phyloP scores from a whole-genome alignment of 139 green algal species.

The Micromonas pusilla region DNA sequence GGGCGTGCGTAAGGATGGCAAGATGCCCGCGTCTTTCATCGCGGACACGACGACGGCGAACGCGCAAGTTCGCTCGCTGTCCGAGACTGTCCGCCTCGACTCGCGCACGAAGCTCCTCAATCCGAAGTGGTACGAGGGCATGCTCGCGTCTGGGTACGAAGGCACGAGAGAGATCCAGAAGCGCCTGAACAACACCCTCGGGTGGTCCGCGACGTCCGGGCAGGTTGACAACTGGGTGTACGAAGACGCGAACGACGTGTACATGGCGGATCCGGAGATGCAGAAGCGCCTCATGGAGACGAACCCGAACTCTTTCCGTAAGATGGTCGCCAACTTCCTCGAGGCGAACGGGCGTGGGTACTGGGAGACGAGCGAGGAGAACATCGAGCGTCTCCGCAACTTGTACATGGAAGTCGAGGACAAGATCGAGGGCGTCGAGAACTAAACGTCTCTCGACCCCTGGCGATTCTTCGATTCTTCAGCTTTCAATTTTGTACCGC shows the following conservation, averaged over 20 bases:
- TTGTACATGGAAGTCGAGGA: conserved; percentile 88
- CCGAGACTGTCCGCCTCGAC: conserved; percentile 92
- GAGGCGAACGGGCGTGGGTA: conserved; percentile 97
- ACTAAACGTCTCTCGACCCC: conserved; percentile 16
- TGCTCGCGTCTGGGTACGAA: conserved; percentile 91
- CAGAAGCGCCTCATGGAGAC: conserved; percentile 87
- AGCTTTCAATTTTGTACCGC: no score
- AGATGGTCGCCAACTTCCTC: conserved; percentile 94
- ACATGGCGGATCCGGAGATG: conserved; percentile 96
- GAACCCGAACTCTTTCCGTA: conserved; percentile 94
- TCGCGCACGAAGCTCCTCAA: conserved; percentile 99
- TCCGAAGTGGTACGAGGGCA: conserved; percentile 99
- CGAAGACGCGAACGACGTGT: conserved; percentile 93
- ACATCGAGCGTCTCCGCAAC: conserved; percentile 85
- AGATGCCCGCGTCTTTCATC: conserved; percentile 83
- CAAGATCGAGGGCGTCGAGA: conserved; percentile 97
- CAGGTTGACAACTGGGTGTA: conserved; percentile 99
- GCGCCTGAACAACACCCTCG: conserved; percentile 98
- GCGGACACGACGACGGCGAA: conserved; percentile 99
- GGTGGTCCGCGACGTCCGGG: conserved; percentile 83
- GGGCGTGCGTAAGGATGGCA: conserved; percentile 77
- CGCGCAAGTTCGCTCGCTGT: conserved; percentile 88
- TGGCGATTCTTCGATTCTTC: not conserved
- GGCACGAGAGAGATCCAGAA: conserved; percentile 99
- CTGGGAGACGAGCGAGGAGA: conserved; percentile 86